Percentiles rank a stretch among this genome's conserved stretches.
These are phyloP conservation scores for Fusarium nurragi DNA, from an alignment of 2,329 filamentous ascomycete species.

Conservation along the genomic window DNA sequence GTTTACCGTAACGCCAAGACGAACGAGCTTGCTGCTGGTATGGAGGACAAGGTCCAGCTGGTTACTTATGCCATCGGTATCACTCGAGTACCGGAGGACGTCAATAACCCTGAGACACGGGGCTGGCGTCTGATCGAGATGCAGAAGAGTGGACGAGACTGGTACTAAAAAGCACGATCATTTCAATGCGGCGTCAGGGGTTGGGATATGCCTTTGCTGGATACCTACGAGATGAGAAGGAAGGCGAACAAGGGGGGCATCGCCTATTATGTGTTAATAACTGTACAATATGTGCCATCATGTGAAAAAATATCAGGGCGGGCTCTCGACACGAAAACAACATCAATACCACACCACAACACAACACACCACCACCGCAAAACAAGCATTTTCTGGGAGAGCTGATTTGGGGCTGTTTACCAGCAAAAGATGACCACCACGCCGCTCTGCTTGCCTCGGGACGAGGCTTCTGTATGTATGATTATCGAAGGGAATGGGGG, in stretches of 20 bases:
- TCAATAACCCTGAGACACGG: slow-evolving; percentile 94
- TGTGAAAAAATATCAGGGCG: slow-evolving; percentile 42
- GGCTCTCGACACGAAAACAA: slow-evolving; percentile 39
- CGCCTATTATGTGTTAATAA: slow-evolving; percentile 47
- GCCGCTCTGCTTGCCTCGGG: slow-evolving; percentile 48
- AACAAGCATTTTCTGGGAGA: slow-evolving; percentile 33
- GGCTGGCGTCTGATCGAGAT: slow-evolving; percentile 98
- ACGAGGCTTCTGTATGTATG: slow-evolving; percentile 46
- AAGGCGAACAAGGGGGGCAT: slow-evolving; percentile 15
- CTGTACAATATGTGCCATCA: slow-evolving; percentile 47
- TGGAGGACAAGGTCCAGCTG: slow-evolving; percentile 98
- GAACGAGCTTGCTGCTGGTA: slow-evolving; percentile 88
- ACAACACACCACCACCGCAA: slow-evolving; percentile 11
- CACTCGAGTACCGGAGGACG: slow-evolving; percentile 91
- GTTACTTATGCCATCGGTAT: slow-evolving; percentile 98
- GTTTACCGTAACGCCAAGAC: slow-evolving; percentile 95
- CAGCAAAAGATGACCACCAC: slow-evolving; percentile 44
- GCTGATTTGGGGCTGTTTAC: slow-evolving; percentile 39
- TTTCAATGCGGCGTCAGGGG: slow-evolving; percentile 38
- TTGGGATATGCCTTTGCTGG: slow-evolving; percentile 36
- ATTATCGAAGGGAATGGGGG: slow-evolving; percentile 34
- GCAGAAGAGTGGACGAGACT: slow-evolving; percentile 97
- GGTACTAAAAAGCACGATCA: slow-evolving; percentile 56
- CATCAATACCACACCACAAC: slow-evolving; percentile 13
- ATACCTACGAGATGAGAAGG: slow-evolving; percentile 35